Evolutionary conservation across 1,284 basidiomycete species (phyloP).

Genomic region (Trametes hirsuta): DNA sequence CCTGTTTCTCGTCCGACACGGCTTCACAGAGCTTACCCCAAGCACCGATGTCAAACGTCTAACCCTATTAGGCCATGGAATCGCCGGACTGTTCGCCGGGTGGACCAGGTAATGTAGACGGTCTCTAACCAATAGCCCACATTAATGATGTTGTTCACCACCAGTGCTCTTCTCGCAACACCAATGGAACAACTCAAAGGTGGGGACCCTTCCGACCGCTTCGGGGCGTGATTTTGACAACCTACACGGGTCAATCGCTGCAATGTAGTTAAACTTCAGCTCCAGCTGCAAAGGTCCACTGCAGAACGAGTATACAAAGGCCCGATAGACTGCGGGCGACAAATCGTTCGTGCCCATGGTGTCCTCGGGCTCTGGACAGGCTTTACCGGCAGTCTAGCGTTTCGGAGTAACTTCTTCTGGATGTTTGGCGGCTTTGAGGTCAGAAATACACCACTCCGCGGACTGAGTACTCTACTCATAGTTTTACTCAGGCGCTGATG

Average conservation of each 20-base stretch:
- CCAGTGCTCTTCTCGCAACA: constrained; percentile 66
- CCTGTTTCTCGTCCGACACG: constrained; percentile 56
- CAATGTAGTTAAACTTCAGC: constrained; percentile 69
- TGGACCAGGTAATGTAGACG: constrained; percentile 58
- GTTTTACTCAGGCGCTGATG: constrained; percentile 53
- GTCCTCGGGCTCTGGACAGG: constrained; percentile 65
- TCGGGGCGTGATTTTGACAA: no score
- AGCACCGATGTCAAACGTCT: constrained; percentile 49
- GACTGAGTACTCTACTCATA: no score
- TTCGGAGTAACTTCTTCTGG: constrained; percentile 69
- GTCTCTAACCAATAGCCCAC: neutral
- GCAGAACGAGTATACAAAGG: constrained; percentile 65
- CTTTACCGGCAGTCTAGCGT: constrained; percentile 63
- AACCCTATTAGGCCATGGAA: constrained; percentile 60
- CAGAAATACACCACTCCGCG: neutral
- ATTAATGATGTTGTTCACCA: neutral
- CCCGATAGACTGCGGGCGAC: constrained; percentile 61
- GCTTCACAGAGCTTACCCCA: constrained; percentile 56
- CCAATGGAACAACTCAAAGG: constrained; percentile 78
- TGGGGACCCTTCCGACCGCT: constrained; percentile 26
- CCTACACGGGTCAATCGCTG: neutral
- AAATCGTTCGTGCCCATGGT: constrained; percentile 60
- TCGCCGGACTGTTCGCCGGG: constrained; percentile 78
- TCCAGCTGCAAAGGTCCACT: constrained; percentile 63
- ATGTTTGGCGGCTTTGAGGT: constrained; percentile 72